Percentiles rank a stretch among this genome's conserved stretches.
Evolutionary conservation across 495 filamentous ascomycete genomes (phyloP).

Genomic region (Hyaloscypha variabilis): DNA sequence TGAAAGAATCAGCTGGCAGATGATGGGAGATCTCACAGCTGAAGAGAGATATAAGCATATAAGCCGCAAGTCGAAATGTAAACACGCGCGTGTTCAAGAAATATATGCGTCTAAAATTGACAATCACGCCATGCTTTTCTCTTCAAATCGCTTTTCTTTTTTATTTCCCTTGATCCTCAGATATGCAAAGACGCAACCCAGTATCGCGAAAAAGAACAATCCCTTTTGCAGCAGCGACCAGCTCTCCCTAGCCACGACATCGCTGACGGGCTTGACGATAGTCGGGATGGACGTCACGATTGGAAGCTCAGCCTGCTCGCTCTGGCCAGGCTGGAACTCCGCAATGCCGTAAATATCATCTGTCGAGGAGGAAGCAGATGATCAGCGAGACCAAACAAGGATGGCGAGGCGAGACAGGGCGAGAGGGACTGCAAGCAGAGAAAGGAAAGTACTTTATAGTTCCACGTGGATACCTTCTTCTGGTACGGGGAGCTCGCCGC

Average conservation of each 20-base stretch:
- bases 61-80: not conserved
- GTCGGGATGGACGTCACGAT: conserved; percentile 24
- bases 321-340: conserved; percentile 29
- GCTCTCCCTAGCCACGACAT: conserved; percentile 41
- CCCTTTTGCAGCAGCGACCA: conserved; percentile 32
- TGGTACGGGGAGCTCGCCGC: conserved; percentile 86
- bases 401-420: conserved; percentile 9
- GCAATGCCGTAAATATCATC: conserved; percentile 28
- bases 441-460: conserved; percentile 64
- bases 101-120: not conserved
- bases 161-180: conserved; percentile 25
- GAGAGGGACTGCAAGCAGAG: conserved; percentile 26
- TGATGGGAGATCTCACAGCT: not conserved
- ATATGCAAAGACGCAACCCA: conserved; percentile 34
- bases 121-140: conserved; percentile 47
- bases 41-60: too few relatives aligned
- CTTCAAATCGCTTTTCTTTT: conserved; percentile 25
- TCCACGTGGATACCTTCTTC: conserved; percentile 98
- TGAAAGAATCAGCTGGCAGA: not conserved
- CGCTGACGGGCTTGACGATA: conserved; percentile 35
- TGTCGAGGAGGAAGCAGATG: conserved; percentile 31
- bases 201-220: conserved; percentile 31
- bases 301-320: conserved; percentile 24
- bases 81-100: not conserved
- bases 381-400: conserved; percentile 40